Base-by-base conservation (phyloP, 805 yeast species). In the Isabelozyma gotoi region DNA sequence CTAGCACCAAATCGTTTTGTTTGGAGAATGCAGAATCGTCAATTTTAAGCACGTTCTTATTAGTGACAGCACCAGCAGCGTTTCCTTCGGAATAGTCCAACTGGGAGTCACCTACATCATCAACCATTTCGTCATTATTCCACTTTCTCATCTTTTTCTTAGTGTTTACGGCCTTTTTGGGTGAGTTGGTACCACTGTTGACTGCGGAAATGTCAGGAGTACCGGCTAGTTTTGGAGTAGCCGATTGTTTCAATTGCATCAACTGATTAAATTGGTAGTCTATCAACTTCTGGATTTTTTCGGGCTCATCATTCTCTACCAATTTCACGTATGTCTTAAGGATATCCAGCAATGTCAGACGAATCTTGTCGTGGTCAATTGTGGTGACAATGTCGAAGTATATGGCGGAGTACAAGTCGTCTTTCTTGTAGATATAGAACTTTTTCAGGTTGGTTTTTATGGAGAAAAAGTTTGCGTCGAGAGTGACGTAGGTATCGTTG, bases 131-230 rank as follows among this genome's bases (percentile, higher is more conserved):
- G 16, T 66, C 73, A 42, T 66, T 66, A 20, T 67, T 63, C 77
- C 77, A 71, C 47, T 66, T 68, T 45, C 77, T 57, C 76, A 70
- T 68, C 45, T 64, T 66, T 52, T 71, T 71, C 42, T 49, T 42
- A 24, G 40, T 27, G 29, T 17, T 19, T 36, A 16, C 29, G 16
- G 15, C 18, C 33, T n/a, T 36, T 11, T 20, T 36, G 8, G 45
- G 49, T 17, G 57, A 43, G 19, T 35, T 45, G 10, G 49, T 41
- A 15, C 46, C 50, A 36, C 45, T 38, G 32, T 36, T 42, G 20
- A 33, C 24, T 6, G 36, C 15, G 14, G 21, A 17, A 12, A n/a
- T 15, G 31, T 40, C 35, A n/a, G 24, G 19, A 3, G 42, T 8
- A 31, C 45, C 16, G 29, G 20, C 14, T 16, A 45, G 29, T 34